These are phyloP conservation scores for Calycina marina DNA, from an alignment of 2,329 filamentous ascomycete species.

Conservation along the genomic window DNA sequence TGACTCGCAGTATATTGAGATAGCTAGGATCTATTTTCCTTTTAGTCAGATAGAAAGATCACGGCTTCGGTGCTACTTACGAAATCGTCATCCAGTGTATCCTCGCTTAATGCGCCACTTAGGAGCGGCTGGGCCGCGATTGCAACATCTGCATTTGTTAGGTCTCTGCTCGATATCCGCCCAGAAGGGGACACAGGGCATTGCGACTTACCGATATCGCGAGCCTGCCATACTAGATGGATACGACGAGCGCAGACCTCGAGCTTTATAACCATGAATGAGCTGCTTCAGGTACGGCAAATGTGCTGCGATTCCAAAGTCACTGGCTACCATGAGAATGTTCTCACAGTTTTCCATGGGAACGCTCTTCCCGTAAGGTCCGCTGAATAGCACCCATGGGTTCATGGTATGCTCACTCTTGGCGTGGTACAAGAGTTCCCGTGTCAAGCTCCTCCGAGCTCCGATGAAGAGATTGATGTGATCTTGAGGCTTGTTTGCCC, in stretches of 20 bases:
- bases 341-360: slow-evolving; percentile 18
- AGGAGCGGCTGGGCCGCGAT: slow-evolving; percentile 5
- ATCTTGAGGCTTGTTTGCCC: slow-evolving; percentile 5
- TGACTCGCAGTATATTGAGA: slow-evolving; percentile 8
- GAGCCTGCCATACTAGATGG: background rate
- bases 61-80: slow-evolving; percentile 3
- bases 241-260: slow-evolving; percentile 7
- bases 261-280: slow-evolving; percentile 23
- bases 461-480: slow-evolving; percentile 22
- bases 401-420: background rate
- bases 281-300: slow-evolving; percentile 24
- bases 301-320: slow-evolving; percentile 23
- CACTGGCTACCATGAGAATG: slow-evolving; percentile 23
- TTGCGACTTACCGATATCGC: slow-evolving; percentile 2
- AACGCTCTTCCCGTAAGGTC: slow-evolving; percentile 21
- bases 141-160: background rate
- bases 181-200: background rate
- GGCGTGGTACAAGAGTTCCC: slow-evolving; percentile 13
- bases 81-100: slow-evolving; percentile 5
- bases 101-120: slow-evolving; percentile 5
- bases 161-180: too few species aligned
- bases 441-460: slow-evolving; percentile 17
- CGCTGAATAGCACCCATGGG: slow-evolving; percentile 19
- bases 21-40: slow-evolving; percentile 43
- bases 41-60: slow-evolving; percentile 24